phyloP scores from a whole-genome alignment of 1,284 basidiomycete genomes.

The Boletus semigastroideus region DNA sequence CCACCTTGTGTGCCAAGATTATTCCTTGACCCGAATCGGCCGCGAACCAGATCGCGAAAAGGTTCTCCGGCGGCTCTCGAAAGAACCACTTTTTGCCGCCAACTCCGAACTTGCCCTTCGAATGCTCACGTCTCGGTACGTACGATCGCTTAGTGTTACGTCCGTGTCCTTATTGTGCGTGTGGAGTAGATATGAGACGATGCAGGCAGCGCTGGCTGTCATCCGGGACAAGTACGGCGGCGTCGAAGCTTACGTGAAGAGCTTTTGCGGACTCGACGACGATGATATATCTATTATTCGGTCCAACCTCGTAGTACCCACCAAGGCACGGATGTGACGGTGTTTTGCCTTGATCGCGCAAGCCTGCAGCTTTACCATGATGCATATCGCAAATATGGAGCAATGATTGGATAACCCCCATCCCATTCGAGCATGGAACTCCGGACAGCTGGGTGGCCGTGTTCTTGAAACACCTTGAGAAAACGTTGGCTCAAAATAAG shows the following conservation, averaged over 20 bases:
- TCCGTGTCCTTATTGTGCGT: not conserved
- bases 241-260: constrained; percentile 60
- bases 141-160: not conserved
- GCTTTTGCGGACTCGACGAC: constrained; percentile 52
- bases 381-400: not conserved
- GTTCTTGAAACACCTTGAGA: no score
- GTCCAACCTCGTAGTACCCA: constrained; percentile 51
- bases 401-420: no score
- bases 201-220: constrained; percentile 63
- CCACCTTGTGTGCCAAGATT: constrained; percentile 65
- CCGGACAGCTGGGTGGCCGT: no score
- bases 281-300: constrained; percentile 61
- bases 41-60: constrained; percentile 71
- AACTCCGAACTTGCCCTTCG: constrained; percentile 72
- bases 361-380: not conserved
- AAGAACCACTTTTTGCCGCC: constrained; percentile 68
- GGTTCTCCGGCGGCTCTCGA: constrained; percentile 63
- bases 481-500: no score
- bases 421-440: no score
- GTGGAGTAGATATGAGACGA: constrained; percentile 58
- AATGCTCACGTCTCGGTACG: constrained; percentile 73
- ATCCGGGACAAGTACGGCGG: constrained; percentile 64
- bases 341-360: not conserved
- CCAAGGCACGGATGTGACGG: constrained; percentile 34
- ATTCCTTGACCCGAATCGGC: constrained; percentile 70